A percentile compares a stretch with the other conserved stretches of the same genome.
Conservation (phyloP, 2,329 filamentous ascomycete species). For the Cladosporium sphaerospermum region DNA sequence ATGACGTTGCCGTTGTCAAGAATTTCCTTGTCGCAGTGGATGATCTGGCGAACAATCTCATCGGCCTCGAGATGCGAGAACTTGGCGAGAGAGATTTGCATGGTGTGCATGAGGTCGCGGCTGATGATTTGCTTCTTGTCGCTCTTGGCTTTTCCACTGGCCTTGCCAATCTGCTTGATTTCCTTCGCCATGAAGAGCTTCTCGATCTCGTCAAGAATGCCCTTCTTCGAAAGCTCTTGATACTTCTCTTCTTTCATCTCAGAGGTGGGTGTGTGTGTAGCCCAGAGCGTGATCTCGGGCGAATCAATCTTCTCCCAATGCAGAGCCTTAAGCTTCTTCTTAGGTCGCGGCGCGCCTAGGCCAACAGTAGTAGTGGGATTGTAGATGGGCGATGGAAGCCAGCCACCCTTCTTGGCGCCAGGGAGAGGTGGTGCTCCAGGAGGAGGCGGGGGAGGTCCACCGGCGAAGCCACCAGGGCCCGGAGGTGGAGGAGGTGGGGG, state of each 20-base stretch:
- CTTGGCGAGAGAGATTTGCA: constrained; percentile 89
- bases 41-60: constrained; percentile 84
- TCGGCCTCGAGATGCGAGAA: constrained; percentile 81
- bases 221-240: constrained; percentile 83
- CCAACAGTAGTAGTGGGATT: constrained; percentile 55
- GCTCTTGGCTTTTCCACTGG: constrained; percentile 62
- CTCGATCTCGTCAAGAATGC: constrained; percentile 95
- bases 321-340: constrained; percentile 98
- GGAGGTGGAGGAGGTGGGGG: constrained; percentile 34
- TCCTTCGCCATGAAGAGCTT: constrained; percentile 97
- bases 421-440: constrained; percentile 61
- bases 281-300: constrained; percentile 88
- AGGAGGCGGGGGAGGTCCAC: constrained; percentile 54
- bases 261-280: constrained; percentile 73
- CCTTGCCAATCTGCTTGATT: constrained; percentile 74
- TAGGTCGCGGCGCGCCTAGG: constrained; percentile 76
- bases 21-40: constrained; percentile 86
- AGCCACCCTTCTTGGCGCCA: constrained; percentile 59
- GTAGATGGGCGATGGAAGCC: constrained; percentile 59
- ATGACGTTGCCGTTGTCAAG: constrained; percentile 87
- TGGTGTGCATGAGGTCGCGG: constrained; percentile 79
- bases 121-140: constrained; percentile 98
- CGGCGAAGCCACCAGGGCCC: constrained; percentile 39
- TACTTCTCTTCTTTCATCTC: constrained; percentile 95
- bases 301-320: constrained; percentile 99